Conservation (phyloP, 257 asterid species). For the Vinca minor region DNA sequence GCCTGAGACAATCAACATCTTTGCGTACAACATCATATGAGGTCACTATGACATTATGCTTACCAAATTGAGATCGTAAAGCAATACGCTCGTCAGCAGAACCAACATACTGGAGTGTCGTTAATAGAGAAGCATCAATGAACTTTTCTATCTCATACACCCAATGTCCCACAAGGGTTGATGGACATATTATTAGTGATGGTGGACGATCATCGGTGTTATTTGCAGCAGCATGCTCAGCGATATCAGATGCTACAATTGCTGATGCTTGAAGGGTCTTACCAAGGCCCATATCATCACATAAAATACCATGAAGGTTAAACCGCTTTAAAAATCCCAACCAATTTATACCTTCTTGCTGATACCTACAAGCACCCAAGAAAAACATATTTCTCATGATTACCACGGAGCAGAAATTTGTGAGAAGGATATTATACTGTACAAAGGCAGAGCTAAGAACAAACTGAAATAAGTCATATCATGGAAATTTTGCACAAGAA, state of each 20-base stretch:
- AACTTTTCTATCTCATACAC: slow-evolving; percentile 97
- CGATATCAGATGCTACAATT: slow-evolving; percentile 88
- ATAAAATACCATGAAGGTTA: slow-evolving; percentile 91
- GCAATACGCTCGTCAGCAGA: slow-evolving; percentile 83
- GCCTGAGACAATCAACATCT: slow-evolving; percentile 70
- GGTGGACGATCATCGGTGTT: slow-evolving; percentile 57
- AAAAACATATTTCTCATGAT: neutral
- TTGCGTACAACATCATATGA: slow-evolving; percentile 95
- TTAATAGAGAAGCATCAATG: slow-evolving; percentile 76
- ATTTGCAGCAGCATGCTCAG: slow-evolving; percentile 62
- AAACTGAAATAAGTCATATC: neutral
- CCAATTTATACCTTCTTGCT: slow-evolving; percentile 99
- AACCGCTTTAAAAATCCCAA: slow-evolving; percentile 86
- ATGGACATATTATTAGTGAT: slow-evolving; percentile 82
- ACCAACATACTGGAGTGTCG: slow-evolving; percentile 90
- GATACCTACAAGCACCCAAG: slow-evolving; percentile 57
- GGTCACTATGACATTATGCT: slow-evolving; percentile 73
- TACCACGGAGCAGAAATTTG: neutral
- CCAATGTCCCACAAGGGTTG: slow-evolving; percentile 99
- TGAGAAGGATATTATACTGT: too few relatives aligned
- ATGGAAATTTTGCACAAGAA: neutral
- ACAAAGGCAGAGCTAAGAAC: too few relatives aligned
- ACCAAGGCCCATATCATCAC: slow-evolving; percentile 99
- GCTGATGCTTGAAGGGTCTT: slow-evolving; percentile 98
- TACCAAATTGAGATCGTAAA: slow-evolving; percentile 56